Conservation (phyloP, 352 stramenopile genomes). For the Aphanomyces euteiches region DNA sequence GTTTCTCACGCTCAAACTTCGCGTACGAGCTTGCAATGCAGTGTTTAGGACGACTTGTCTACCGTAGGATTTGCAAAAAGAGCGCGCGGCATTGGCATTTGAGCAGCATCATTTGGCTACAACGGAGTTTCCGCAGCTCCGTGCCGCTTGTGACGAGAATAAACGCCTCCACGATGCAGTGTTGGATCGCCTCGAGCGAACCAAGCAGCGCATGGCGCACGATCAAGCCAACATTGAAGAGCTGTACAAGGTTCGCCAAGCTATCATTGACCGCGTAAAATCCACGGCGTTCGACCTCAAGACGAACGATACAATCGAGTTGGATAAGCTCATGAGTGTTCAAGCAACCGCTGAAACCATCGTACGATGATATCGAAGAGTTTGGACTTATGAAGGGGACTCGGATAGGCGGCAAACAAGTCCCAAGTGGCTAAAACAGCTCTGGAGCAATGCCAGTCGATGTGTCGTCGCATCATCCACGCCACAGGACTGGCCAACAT, state of each 20-base stretch:
- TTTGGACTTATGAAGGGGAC: background rate
- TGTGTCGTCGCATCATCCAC: slow-evolving; percentile 82
- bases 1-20: slow-evolving; percentile 60
- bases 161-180: slow-evolving; percentile 62
- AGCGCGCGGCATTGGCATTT: slow-evolving; percentile 57
- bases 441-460: slow-evolving; percentile 72
- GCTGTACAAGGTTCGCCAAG: slow-evolving; percentile 59
- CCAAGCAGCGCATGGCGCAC: slow-evolving; percentile 56
- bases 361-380: background rate
- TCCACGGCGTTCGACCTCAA: slow-evolving; percentile 30
- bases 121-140: slow-evolving; percentile 54
- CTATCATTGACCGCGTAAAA: slow-evolving; percentile 67
- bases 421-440: slow-evolving; percentile 55
- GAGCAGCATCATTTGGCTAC: slow-evolving; percentile 63
- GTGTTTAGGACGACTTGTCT: background rate
- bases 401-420: slow-evolving; percentile 23
- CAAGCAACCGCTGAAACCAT: slow-evolving; percentile 28
- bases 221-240: slow-evolving; percentile 65
- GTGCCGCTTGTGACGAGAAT: slow-evolving; percentile 49
- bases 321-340: slow-evolving; percentile 26
- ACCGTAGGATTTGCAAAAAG: slow-evolving; percentile 52
- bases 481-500: slow-evolving; percentile 75
- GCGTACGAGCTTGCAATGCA: background rate
- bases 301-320: slow-evolving; percentile 24
- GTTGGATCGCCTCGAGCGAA: slow-evolving; percentile 59